A percentile compares a stretch with the other conserved stretches of the same genome.
Conservation (phyloP, 495 filamentous ascomycete species). For the Coniosporium apollinis region DNA sequence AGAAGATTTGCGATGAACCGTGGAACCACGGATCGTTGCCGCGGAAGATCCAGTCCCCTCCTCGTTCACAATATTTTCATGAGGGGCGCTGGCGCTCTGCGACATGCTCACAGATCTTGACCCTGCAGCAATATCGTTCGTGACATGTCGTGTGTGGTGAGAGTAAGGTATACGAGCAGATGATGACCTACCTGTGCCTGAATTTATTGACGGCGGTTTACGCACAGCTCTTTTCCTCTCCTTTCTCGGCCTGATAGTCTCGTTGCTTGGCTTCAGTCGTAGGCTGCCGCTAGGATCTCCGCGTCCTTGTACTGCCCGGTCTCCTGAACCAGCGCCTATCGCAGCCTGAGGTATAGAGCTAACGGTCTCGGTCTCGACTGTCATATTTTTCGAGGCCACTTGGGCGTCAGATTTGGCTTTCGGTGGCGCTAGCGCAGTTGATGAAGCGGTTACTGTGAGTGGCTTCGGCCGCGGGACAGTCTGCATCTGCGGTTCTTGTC, state of each 20-base stretch:
- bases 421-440: constrained; percentile 20
- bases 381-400: constrained; percentile 78
- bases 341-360: constrained; percentile 82
- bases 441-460: constrained; percentile 20
- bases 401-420: constrained; percentile 46
- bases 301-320: constrained; percentile 36
- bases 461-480: constrained; percentile 13
- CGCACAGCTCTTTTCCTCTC: constrained; percentile 66
- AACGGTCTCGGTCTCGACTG: constrained; percentile 93
- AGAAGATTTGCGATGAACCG: too few species aligned
- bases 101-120: too few species aligned
- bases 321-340: constrained; percentile 47
- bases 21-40: not conserved
- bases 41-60: not conserved
- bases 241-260: constrained; percentile 85
- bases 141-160: too few species aligned
- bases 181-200: constrained; percentile 44
- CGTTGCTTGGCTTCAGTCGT: constrained; percentile 70
- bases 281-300: constrained; percentile 52
- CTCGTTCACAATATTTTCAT: not conserved
- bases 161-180: too few species aligned
- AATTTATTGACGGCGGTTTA: constrained; percentile 52
- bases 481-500: constrained; percentile 7
- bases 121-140: too few species aligned
- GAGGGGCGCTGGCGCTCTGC: not conserved